Evolutionary conservation across 352 stramenopile genomes (phyloP).

Genomic region (Thalassiosira sp.): DNA sequence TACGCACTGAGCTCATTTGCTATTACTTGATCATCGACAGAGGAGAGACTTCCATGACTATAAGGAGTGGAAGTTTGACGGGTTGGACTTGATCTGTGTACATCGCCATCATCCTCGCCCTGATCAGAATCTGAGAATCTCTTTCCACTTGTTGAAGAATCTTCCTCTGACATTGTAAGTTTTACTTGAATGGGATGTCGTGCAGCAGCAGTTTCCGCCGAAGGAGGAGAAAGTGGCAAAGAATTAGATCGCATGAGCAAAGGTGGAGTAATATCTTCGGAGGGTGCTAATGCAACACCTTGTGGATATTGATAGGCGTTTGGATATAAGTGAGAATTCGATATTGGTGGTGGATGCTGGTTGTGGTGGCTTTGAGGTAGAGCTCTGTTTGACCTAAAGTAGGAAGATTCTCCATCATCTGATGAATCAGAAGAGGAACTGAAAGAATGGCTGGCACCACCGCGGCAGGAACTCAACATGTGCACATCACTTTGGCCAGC

Average conservation of each 20-base stretch:
- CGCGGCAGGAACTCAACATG: constrained; percentile 4
- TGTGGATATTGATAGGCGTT: neutral
- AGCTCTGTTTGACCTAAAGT: constrained; percentile 10
- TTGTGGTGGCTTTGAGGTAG: neutral
- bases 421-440: constrained; percentile 3
- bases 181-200: constrained; percentile 21
- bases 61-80: constrained; percentile 1
- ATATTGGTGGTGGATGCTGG: neutral
- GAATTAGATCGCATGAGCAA: constrained; percentile 13
- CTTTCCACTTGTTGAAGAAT: neutral
- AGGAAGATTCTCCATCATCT: constrained; percentile 13
- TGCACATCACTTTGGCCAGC: neutral
- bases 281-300: neutral
- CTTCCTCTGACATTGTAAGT: constrained; percentile 19
- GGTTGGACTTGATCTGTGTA: neutral
- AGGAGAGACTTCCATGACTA: constrained; percentile 2
- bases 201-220: neutral
- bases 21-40: constrained; percentile 15
- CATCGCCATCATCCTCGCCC: neutral
- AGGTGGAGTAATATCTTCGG: neutral
- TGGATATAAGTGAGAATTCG: neutral
- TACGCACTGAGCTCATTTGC: constrained; percentile 9
- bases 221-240: neutral
- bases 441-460: neutral
- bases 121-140: neutral